Percentiles rank a stretch among this genome's conserved stretches.
Evolutionary conservation across 1,284 basidiomycete species (phyloP).

Genomic region (Amylostereum chailletii): DNA sequence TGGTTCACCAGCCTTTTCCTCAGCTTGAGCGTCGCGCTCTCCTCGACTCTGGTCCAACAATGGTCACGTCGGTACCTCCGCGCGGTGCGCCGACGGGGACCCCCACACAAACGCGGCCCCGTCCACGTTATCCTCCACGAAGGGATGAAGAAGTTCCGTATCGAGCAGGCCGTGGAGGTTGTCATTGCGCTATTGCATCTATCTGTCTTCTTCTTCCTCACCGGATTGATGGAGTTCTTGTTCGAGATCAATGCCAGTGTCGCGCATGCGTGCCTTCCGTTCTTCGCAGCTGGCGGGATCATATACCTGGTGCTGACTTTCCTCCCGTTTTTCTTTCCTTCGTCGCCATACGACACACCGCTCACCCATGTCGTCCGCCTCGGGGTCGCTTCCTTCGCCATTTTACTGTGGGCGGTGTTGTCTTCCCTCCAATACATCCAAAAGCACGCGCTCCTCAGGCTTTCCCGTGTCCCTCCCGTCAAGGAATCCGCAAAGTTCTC

Average conservation of each 20-base stretch:
- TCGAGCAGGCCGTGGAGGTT: background rate
- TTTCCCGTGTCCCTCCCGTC: no score
- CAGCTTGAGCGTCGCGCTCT: constrained; percentile 3
- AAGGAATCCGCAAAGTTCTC: no score
- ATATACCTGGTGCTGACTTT: background rate
- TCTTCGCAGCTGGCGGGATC: background rate
- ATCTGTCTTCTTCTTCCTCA: constrained; percentile 1
- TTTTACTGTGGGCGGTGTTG: background rate
- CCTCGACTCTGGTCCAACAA: constrained; percentile 3
- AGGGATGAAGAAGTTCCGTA: background rate
- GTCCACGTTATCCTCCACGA: background rate
- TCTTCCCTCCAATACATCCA: background rate
- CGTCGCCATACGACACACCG: background rate
- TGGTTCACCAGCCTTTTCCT: constrained; percentile 8
- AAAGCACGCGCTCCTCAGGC: no score
- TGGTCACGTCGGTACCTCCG: background rate
- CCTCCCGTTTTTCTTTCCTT: background rate
- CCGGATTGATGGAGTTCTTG: constrained; percentile 1
- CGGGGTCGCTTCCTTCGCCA: background rate
- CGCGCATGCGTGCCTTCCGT: background rate
- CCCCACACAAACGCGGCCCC: background rate
- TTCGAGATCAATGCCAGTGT: background rate
- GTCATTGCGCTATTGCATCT: background rate
- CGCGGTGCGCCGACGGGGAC: background rate
- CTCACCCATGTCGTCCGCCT: no score